These are phyloP conservation scores for Hippophae rhamnoides DNA, from an alignment of 306 rosid species.

Conservation along the genomic window DNA sequence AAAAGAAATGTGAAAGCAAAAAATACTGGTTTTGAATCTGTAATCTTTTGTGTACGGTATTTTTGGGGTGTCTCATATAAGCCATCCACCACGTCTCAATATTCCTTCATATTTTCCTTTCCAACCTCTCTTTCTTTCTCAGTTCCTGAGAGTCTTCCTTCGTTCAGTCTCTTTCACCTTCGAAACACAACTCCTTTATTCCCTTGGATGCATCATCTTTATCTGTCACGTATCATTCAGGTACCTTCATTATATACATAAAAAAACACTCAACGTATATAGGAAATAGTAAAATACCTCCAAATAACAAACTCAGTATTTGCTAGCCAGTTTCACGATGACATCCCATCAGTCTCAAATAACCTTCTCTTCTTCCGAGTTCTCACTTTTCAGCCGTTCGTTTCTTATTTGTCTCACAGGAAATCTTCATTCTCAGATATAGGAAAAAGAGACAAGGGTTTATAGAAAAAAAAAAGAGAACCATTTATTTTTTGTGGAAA, in stretches of 20 bases:
- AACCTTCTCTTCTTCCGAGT: no score
- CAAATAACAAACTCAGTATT: no score
- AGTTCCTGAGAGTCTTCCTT: neutral
- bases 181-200: neutral
- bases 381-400: no score
- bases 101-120: neutral
- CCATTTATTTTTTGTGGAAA: no score
- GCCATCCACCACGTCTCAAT: constrained; percentile 11
- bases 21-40: constrained; percentile 18
- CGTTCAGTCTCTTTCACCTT: neutral
- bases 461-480: no score
- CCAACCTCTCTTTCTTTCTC: neutral
- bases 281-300: no score
- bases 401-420: no score
- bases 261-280: neutral
- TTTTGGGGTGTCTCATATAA: constrained; percentile 34
- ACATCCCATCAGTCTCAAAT: no score
- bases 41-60: constrained; percentile 33
- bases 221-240: neutral
- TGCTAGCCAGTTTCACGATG: no score
- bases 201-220: constrained; percentile 1
- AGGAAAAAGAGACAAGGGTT: no score
- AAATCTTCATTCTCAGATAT: no score
- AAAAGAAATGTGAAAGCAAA: constrained; percentile 41
- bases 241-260: neutral